Conservation (phyloP, 2,329 filamentous ascomycete genomes). For the Colletotrichum horii region DNA sequence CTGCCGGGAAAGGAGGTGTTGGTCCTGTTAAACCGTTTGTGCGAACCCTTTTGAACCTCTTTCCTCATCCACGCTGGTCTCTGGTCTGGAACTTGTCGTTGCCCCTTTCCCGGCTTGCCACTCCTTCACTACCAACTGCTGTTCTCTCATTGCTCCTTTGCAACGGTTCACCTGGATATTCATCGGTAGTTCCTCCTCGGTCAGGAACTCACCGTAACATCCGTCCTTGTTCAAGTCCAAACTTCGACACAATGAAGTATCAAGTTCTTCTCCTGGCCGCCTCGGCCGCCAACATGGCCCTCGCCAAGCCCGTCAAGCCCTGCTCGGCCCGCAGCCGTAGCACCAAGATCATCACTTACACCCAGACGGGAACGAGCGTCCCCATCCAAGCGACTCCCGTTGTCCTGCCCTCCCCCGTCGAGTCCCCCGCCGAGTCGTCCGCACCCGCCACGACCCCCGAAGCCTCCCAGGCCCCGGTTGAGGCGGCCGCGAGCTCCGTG, state of each 20-base stretch:
- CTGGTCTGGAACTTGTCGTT: background rate
- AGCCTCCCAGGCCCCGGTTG: background rate
- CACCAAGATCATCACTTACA: conserved; percentile 6
- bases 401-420: background rate
- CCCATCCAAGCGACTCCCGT: conserved; percentile 2
- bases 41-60: background rate
- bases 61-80: conserved; percentile 10
- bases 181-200: background rate
- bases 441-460: background rate
- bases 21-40: background rate
- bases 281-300: conserved; percentile 16
- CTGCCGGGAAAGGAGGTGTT: background rate
- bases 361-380: background rate
- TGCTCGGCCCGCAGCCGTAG: background rate
- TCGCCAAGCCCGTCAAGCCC: conserved; percentile 17
- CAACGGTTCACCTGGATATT: background rate
- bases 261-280: conserved; percentile 20
- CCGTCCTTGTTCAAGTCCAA: background rate
- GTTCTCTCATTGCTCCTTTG: background rate
- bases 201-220: background rate
- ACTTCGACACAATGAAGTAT: conserved; percentile 22
- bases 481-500: background rate
- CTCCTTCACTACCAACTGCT: conserved; percentile 2
- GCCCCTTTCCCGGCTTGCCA: background rate
- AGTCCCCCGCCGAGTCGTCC: background rate